Conservation (phyloP, 495 filamentous ascomycete genomes). For the Elaphomyces granulatus region DNA sequence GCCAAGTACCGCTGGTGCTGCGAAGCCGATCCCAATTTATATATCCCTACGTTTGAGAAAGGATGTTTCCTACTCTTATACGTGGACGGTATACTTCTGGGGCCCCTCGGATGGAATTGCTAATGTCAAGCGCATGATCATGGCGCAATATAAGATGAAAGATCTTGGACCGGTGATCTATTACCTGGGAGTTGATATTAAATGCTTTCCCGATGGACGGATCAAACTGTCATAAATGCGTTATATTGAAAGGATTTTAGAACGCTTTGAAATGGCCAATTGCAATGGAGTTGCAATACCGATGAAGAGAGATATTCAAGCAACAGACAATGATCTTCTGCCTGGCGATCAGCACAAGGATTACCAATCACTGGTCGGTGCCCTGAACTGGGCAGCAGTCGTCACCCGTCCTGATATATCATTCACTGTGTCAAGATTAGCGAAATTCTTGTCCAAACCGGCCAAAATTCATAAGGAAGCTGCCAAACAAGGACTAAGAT, state of each 20-base stretch:
- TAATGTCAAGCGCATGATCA: no score
- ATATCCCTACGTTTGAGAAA: neutral
- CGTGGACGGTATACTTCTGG: neutral
- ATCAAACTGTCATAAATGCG: neutral
- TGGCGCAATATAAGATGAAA: no score
- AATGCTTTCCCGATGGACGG: neutral
- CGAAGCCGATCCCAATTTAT: no score
- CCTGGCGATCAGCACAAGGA: no score
- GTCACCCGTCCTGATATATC: neutral
- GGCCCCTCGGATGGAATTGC: no score
- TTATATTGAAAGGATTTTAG: neutral
- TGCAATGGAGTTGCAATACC: neutral
- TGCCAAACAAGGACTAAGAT: neutral
- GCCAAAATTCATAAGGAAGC: neutral
- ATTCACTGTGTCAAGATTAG: neutral
- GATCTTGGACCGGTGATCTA: neutral
- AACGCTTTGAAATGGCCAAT: neutral
- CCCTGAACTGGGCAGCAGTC: no score
- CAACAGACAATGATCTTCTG: neutral
- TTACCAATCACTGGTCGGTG: no score
- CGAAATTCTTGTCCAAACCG: neutral
- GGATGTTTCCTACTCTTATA: neutral
- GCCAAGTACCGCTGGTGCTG: no score
- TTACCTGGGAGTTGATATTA: neutral
- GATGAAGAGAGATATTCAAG: neutral